Percentiles rank a stretch among this genome's conserved stretches.
Evolutionary conservation across 768 basidiomycete species (phyloP).

Genomic region (Collybiopsis confluens): DNA sequence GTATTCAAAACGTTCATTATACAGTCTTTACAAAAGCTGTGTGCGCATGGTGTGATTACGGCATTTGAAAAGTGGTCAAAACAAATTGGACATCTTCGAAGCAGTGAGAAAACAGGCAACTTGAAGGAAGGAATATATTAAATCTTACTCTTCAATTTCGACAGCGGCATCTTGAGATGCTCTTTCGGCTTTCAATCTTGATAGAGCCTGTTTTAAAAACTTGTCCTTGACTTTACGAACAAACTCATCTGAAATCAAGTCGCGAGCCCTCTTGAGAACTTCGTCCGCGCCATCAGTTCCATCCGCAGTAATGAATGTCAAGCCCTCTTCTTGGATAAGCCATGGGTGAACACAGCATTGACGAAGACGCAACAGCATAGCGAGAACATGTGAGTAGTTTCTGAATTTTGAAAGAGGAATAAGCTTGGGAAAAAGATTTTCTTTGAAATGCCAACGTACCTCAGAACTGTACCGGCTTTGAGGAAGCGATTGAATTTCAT

Average conservation of each 20-base stretch:
- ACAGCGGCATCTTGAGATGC: conserved; percentile 44
- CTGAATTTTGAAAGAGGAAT: conserved; percentile 23
- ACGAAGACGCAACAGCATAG: conserved; percentile 49
- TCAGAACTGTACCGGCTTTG: conserved; percentile 61
- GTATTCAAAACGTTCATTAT: conserved; percentile 44
- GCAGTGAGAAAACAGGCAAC: no score
- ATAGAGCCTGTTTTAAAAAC: conserved; percentile 36
- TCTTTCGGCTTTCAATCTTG: conserved; percentile 50
- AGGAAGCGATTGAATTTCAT: conserved; percentile 63
- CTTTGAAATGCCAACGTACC: conserved; percentile 36
- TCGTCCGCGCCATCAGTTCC: conserved; percentile 32
- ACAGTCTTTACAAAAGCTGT: conserved; percentile 62
- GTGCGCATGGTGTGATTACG: conserved; percentile 56
- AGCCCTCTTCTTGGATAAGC: conserved; percentile 54
- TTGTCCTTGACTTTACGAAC: conserved; percentile 45
- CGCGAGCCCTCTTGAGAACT: conserved; percentile 44
- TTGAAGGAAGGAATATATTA: no score
- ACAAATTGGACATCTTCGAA: conserved; percentile 55
- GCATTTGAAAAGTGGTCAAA: conserved; percentile 51
- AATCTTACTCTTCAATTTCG: conserved; percentile 40
- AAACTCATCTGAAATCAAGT: conserved; percentile 41
- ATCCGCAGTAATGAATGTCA: conserved; percentile 39
- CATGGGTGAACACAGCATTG: conserved; percentile 69
- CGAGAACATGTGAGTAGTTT: conserved; percentile 55
- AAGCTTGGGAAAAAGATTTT: neutral